phyloP scores from a whole-genome alignment of 1,284 basidiomycete genomes.

The Moesziomyces aphidis region DNA sequence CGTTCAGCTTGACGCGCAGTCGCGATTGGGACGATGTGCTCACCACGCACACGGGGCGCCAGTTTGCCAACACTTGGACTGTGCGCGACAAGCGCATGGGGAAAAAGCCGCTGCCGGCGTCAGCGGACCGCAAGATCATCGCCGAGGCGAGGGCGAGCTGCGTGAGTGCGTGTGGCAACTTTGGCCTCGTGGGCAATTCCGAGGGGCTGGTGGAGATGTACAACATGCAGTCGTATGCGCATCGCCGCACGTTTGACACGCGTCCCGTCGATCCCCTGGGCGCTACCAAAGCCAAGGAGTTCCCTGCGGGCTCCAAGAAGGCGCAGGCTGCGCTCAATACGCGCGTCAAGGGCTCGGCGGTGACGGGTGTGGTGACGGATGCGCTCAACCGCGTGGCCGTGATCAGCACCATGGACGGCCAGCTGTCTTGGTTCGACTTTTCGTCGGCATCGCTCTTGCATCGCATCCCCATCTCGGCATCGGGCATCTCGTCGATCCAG shows the following conservation, averaged over 20 bases:
- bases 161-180: slow-evolving; percentile 95
- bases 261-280: slow-evolving; percentile 39
- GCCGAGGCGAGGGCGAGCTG: slow-evolving; percentile 71
- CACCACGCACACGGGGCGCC: slow-evolving; percentile 81
- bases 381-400: slow-evolving; percentile 84
- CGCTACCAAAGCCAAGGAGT: slow-evolving; percentile 33
- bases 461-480: slow-evolving; percentile 75
- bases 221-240: slow-evolving; percentile 82
- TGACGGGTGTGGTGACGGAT: slow-evolving; percentile 85
- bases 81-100: slow-evolving; percentile 60
- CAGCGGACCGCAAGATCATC: slow-evolving; percentile 36
- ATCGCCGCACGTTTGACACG: slow-evolving; percentile 73
- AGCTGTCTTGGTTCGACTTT: slow-evolving; percentile 94
- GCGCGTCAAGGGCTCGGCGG: slow-evolving; percentile 34
- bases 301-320: slow-evolving; percentile 29
- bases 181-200: slow-evolving; percentile 76
- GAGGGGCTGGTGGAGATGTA: slow-evolving; percentile 62
- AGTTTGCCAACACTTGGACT: slow-evolving; percentile 58
- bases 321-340: slow-evolving; percentile 31
- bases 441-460: slow-evolving; percentile 80
- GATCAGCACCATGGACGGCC: slow-evolving; percentile 87
- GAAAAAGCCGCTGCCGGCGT: slow-evolving; percentile 43
- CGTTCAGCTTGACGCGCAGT: slow-evolving; percentile 81
- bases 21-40: slow-evolving; percentile 99
- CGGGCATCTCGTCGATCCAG: slow-evolving; percentile 78